Evolutionary conservation across 2,329 filamentous ascomycete species (phyloP).

Genomic region (Westerdykella sp.): DNA sequence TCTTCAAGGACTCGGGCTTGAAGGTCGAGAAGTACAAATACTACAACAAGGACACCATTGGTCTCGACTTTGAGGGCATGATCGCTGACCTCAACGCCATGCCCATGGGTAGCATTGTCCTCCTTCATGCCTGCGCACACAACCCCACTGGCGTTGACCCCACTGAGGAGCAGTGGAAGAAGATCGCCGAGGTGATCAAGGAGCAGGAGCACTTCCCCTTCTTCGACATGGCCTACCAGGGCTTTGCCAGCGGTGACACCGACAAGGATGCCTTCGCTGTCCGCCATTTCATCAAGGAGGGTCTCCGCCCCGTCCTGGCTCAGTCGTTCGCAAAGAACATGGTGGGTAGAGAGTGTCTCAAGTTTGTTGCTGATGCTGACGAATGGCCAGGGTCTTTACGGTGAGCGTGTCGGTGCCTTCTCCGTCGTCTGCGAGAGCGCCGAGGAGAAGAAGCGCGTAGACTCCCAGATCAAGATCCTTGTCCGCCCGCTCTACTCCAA

Average conservation of each 20-base stretch:
- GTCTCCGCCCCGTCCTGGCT: slow-evolving; percentile 78
- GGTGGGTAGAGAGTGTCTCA: slow-evolving; percentile 45
- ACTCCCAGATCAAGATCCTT: slow-evolving; percentile 97
- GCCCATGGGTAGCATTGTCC: slow-evolving; percentile 77
- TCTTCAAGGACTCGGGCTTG: slow-evolving; percentile 90
- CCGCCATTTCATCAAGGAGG: slow-evolving; percentile 86
- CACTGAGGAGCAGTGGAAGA: slow-evolving; percentile 82
- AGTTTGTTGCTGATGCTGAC: slow-evolving; percentile 6
- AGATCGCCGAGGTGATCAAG: slow-evolving; percentile 84
- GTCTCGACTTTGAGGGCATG: slow-evolving; percentile 94
- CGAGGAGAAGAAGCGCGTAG: slow-evolving; percentile 91
- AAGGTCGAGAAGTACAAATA: slow-evolving; percentile 94
- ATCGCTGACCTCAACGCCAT: slow-evolving; percentile 83
- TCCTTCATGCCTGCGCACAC: slow-evolving; percentile 95
- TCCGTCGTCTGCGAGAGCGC: slow-evolving; percentile 78
- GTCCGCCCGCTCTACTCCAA: slow-evolving; percentile 97
- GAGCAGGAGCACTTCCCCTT: slow-evolving; percentile 83
- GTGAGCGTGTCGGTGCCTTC: slow-evolving; percentile 96
- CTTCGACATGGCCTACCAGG: slow-evolving; percentile 99
- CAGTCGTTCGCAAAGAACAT: slow-evolving; percentile 99
- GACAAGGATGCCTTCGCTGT: slow-evolving; percentile 91
- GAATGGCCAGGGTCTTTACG: slow-evolving; percentile 72
- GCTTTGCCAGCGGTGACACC: slow-evolving; percentile 88
- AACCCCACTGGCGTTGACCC: slow-evolving; percentile 97
- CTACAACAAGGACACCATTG: slow-evolving; percentile 98